A percentile compares a stretch with the other conserved stretches of the same genome.
Conservation (phyloP, 2,329 filamentous ascomycete genomes). For the Alternaria triticina region DNA sequence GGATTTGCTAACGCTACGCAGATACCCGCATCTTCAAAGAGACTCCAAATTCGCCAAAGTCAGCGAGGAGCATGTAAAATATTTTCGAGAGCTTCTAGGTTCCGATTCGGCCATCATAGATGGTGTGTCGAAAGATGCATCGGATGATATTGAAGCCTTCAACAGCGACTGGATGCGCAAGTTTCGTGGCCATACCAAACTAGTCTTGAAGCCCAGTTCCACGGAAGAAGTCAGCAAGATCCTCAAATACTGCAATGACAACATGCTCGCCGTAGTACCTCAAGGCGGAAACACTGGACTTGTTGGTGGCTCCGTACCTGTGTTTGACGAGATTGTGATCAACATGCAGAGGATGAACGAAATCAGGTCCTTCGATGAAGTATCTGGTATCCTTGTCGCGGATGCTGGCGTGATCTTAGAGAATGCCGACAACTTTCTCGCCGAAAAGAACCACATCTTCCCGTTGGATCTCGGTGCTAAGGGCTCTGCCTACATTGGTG, state of each 20-base stretch:
- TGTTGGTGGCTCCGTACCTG: slow-evolving; percentile 92
- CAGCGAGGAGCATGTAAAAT: slow-evolving; percentile 78
- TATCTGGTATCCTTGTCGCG: slow-evolving; percentile 86
- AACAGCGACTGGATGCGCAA: slow-evolving; percentile 99
- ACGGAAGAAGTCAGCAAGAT: slow-evolving; percentile 91
- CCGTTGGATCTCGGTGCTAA: slow-evolving; percentile 97
- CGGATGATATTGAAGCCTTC: slow-evolving; percentile 86
- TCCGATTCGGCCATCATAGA: slow-evolving; percentile 82
- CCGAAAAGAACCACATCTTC: slow-evolving; percentile 85
- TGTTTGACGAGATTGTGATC: slow-evolving; percentile 98
- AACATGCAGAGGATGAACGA: slow-evolving; percentile 89
- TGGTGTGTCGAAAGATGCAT: slow-evolving; percentile 74
- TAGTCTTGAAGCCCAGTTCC: slow-evolving; percentile 84
- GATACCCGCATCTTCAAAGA: slow-evolving; percentile 81
- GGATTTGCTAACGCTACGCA: slow-evolving; percentile 11
- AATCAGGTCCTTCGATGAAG: slow-evolving; percentile 90
- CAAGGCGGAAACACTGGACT: slow-evolving; percentile 97
- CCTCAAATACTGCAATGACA: slow-evolving; percentile 92
- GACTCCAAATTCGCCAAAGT: slow-evolving; percentile 76
- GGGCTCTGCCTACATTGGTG: slow-evolving; percentile 94
- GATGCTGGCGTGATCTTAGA: slow-evolving; percentile 94
- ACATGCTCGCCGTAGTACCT: slow-evolving; percentile 89
- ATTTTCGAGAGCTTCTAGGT: slow-evolving; percentile 83
- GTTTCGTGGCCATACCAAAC: slow-evolving; percentile 85
- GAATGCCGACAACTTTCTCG: slow-evolving; percentile 83